Conservation (phyloP, 306 rosid species). For the Dryas alaskensis region DNA sequence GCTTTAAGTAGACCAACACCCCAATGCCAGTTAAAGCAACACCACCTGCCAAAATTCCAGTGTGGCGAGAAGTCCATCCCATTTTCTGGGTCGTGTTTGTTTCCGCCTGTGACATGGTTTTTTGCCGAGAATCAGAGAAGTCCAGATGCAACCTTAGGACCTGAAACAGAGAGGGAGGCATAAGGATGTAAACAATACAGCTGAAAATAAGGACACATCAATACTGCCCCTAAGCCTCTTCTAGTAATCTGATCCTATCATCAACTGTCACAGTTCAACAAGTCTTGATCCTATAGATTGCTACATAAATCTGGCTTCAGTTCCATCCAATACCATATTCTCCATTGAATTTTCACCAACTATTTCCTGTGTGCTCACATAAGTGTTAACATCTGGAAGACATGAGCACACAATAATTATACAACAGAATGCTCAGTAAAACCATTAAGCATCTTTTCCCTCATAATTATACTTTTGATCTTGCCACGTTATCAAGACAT, state of each 20-base stretch:
- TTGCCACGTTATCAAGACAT: not conserved
- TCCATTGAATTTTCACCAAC: not conserved
- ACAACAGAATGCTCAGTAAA: not conserved
- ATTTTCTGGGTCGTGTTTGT: slow-evolving; percentile 23
- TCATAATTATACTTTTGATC: not conserved
- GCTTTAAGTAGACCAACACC: slow-evolving; percentile 63
- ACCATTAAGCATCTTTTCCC: not conserved
- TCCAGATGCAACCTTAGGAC: slow-evolving; percentile 81
- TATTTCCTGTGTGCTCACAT: not conserved
- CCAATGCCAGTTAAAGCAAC: slow-evolving; percentile 52
- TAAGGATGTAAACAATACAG: not conserved
- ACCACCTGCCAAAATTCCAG: slow-evolving; percentile 61
- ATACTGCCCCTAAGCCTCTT: not conserved
- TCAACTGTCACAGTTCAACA: not conserved
- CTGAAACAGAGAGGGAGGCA: slow-evolving; percentile 39
- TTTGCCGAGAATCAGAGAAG: slow-evolving; percentile 37
- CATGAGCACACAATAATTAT: not conserved
- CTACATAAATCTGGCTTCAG: not conserved
- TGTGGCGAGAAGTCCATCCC: slow-evolving; percentile 35
- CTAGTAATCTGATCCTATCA: not conserved
- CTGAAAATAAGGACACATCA: not conserved
- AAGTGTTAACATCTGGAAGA: not conserved
- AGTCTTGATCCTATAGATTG: not conserved
- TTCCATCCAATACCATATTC: not conserved
- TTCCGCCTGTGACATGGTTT: slow-evolving; percentile 14